These are phyloP conservation scores for Esteya vermicola DNA, from an alignment of 2,329 filamentous ascomycete species.

Conservation along the genomic window DNA sequence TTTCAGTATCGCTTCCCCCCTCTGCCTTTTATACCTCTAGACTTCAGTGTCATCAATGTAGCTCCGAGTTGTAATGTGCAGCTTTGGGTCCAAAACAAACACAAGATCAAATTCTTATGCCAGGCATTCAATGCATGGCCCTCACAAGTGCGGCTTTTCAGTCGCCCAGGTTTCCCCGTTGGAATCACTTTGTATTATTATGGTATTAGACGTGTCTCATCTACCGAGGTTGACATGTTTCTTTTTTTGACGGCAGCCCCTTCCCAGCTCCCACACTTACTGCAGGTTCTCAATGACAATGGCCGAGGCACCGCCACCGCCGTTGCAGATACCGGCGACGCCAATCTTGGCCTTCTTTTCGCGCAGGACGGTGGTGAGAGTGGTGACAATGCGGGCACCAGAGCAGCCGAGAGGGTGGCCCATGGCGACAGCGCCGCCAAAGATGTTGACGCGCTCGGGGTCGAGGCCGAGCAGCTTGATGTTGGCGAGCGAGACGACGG, in stretches of 20 bases:
- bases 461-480: slow-evolving; percentile 74
- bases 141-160: no score
- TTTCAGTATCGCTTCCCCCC: no score
- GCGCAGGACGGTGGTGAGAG: slow-evolving; percentile 72
- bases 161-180: no score
- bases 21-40: no score
- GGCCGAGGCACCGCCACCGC: slow-evolving; percentile 87
- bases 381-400: slow-evolving; percentile 85
- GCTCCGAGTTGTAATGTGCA: no score
- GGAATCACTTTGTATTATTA: no score
- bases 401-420: slow-evolving; percentile 91
- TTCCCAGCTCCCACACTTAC: slow-evolving; percentile 21
- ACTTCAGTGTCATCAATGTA: no score
- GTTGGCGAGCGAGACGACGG: slow-evolving; percentile 90
- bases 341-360: slow-evolving; percentile 92
- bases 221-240: no score
- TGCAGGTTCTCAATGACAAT: slow-evolving; percentile 71
- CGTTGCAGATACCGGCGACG: slow-evolving; percentile 92
- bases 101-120: no score
- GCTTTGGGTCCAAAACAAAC: no score
- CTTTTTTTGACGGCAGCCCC: not conserved
- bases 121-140: no score
- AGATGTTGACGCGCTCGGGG: slow-evolving; percentile 84
- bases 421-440: slow-evolving; percentile 88
- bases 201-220: no score